Evolutionary conservation across 495 filamentous ascomycete species (phyloP), one percentile per base, ranked within the genome.

Genomic region (Melanomma pulvis-pyrius): DNA sequence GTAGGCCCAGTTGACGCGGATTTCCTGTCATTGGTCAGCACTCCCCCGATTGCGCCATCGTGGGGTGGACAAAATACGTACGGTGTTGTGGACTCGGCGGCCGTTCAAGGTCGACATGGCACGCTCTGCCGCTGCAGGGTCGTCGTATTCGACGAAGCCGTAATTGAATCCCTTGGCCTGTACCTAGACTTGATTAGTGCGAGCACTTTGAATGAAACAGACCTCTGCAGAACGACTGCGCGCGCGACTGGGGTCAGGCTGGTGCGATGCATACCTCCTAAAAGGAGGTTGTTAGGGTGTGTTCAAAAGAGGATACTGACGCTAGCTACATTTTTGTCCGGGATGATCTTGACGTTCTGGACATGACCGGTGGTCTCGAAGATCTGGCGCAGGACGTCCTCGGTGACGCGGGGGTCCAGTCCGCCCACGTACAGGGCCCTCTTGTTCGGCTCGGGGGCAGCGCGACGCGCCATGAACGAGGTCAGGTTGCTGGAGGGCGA

Each of bases 311-410:
- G 39, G 39, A 44, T 44, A 44, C 39, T 44, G 39, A 44, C 39
- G 39, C 26, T 47, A 71, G 92, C 85, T 78, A 96, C 91, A 79
- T 93, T 96, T 86, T 97, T 97, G 81, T 99, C 94, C 36, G 94
- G 94, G 75, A 99, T 99, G 71, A 99, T 96, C 83, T 99, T 99
- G 65, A 99, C 94, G 71, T 90, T 98, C 77, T 97, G 87, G 65
- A 99, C 94, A 79, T 99, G 94, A 25, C 94, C 94, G 59, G 92
- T 96, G 4, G 94, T 98, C 81, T 99, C 96, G 74, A 99, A 99
- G 59, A 99, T 99, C 76, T 98, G 96, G 71, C 92, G 90, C 71
- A 99, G 77, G 36, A 98, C 91, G 74, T 98, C 94, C 74, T 99
- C 94, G 32, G 94, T 97, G 48, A 98, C 94, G 54, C 94, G 85